These are phyloP conservation scores for Chaetomiaceae sp. DNA, from an alignment of 2,329 filamentous ascomycete genomes.

Conservation along the genomic window DNA sequence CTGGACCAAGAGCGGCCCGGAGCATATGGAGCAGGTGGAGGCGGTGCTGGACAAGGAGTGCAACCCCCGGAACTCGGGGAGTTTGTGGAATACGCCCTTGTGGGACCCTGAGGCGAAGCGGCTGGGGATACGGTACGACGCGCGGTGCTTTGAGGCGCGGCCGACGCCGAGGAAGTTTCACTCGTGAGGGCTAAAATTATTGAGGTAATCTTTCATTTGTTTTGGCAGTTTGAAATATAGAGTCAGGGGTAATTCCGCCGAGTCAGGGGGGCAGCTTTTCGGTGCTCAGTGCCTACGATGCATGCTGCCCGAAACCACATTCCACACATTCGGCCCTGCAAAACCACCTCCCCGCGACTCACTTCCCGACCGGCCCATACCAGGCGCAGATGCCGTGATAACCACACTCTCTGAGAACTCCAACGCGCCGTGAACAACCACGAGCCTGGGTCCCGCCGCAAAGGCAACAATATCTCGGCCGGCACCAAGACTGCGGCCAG, in stretches of 20 bases:
- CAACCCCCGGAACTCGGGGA: neutral
- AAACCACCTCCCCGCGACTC: neutral
- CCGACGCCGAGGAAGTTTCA: neutral
- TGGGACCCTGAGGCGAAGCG: neutral
- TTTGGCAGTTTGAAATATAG: too few species aligned
- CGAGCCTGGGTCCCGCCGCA: neutral
- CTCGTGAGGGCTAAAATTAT: too few species aligned
- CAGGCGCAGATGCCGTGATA: too few species aligned
- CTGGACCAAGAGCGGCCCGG: neutral
- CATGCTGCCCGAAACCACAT: neutral
- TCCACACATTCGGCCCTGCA: neutral
- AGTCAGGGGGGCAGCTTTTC: too few species aligned
- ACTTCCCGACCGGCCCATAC: neutral
- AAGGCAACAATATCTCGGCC: slow-evolving; percentile 8
- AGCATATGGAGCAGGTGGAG: neutral
- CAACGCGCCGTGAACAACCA: slow-evolving; percentile 11
- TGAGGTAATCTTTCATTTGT: too few species aligned
- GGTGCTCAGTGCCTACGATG: too few species aligned
- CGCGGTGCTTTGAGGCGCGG: neutral
- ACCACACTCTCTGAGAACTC: neutral
- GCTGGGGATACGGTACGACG: neutral
- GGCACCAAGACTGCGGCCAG: neutral
- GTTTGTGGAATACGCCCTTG: neutral
- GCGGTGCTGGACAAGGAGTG: neutral
- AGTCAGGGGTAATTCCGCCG: too few species aligned